Evolutionary conservation across 257 asterid species (phyloP).

Genomic region (Ehretia macrophylla): DNA sequence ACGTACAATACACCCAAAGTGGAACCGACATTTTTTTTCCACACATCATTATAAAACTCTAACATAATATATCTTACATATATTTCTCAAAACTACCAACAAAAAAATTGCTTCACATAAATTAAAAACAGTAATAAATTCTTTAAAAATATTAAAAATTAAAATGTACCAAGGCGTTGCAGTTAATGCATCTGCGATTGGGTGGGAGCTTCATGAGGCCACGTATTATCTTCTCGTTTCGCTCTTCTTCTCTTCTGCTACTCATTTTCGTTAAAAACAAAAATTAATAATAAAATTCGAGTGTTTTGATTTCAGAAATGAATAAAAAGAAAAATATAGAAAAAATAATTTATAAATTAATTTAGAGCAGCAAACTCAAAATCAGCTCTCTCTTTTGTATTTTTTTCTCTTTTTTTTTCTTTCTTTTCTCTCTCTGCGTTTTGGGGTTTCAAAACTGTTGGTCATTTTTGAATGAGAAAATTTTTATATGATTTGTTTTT

Average conservation of each 20-base stretch:
- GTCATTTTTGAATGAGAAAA: neutral
- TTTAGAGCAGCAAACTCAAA: neutral
- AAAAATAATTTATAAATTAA: no score
- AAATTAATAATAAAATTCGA: neutral
- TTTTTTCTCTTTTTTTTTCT: no score
- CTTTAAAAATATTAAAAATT: neutral
- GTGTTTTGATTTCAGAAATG: neutral
- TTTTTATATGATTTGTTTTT: no score
- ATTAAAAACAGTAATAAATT: neutral
- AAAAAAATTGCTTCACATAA: neutral
- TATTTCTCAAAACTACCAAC: no score
- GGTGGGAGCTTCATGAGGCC: conserved; percentile 99
- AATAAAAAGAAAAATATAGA: neutral
- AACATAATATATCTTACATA: no score
- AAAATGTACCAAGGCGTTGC: conserved; percentile 71
- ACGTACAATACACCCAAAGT: neutral
- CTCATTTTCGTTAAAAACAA: conserved; percentile 40
- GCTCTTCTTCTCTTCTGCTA: conserved; percentile 75
- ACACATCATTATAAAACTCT: neutral
- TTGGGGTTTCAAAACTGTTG: neutral
- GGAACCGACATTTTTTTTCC: neutral
- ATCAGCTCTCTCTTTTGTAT: neutral
- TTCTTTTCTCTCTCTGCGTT: neutral
- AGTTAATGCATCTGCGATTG: conserved; percentile 93
- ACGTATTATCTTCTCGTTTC: conserved; percentile 86